Conservation (phyloP, 2,329 filamentous ascomycete genomes). For the Colletotrichum cereale region DNA sequence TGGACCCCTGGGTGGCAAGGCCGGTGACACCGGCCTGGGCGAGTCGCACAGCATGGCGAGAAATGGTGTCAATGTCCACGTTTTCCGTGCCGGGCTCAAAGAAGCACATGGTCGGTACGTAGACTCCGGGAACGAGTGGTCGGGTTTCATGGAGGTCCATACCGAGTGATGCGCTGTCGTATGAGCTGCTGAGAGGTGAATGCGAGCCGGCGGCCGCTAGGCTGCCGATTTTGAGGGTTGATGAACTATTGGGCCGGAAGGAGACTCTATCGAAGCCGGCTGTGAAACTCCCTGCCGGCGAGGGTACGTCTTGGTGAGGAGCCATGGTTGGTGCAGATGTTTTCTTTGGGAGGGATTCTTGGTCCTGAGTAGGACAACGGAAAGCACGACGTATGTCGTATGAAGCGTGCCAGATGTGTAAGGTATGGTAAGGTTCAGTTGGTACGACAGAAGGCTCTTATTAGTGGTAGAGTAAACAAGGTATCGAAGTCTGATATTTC, state of each 20-base stretch:
- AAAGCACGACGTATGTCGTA: constrained; percentile 1
- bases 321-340: constrained; percentile 51
- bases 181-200: constrained; percentile 57
- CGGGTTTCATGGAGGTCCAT: constrained; percentile 51
- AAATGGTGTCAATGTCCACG: constrained; percentile 72
- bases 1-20: constrained; percentile 83
- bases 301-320: constrained; percentile 61
- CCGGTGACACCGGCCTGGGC: constrained; percentile 80
- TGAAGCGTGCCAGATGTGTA: neutral
- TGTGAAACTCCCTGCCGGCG: constrained; percentile 60
- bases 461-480: neutral
- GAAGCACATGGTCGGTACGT: constrained; percentile 81
- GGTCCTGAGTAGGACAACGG: constrained; percentile 19
- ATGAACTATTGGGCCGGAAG: constrained; percentile 50
- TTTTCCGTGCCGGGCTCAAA: constrained; percentile 76
- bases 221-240: constrained; percentile 47
- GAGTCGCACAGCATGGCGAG: constrained; percentile 74
- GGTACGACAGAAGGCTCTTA: constrained; percentile 2
- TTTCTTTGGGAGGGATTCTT: neutral
- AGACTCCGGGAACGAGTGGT: constrained; percentile 67
- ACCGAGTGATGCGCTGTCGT: constrained; percentile 54
- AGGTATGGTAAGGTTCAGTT: neutral
- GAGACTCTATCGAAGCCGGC: constrained; percentile 54
- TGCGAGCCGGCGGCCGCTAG: constrained; percentile 47
- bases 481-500: neutral